Evolutionary conservation across 2,329 filamentous ascomycete genomes (phyloP).

Genomic region (Fusarium avenaceum): DNA sequence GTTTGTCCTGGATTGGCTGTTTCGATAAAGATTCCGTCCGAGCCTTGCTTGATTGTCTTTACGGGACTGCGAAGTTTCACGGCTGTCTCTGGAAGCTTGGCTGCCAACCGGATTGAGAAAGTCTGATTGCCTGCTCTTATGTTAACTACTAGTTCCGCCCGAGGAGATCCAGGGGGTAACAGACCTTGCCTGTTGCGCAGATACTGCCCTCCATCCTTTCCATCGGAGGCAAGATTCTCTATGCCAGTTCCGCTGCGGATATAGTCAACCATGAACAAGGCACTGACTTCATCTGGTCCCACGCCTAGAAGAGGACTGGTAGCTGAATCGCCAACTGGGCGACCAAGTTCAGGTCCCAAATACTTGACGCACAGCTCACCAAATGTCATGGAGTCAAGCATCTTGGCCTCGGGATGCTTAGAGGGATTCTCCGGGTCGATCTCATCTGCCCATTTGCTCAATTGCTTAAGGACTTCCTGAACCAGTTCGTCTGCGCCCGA

Average conservation of each 20-base stretch:
- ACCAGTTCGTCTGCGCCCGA: conserved; percentile 20
- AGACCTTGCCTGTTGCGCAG: conserved; percentile 45
- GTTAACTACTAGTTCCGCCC: not conserved
- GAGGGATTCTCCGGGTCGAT: conserved; percentile 23
- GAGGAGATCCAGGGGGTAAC: not conserved
- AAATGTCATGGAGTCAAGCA: conserved; percentile 28
- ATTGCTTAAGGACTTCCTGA: conserved; percentile 12
- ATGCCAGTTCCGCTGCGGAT: conserved; percentile 40
- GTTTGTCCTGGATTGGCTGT: conserved; percentile 22
- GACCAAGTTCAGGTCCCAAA: conserved; percentile 20
- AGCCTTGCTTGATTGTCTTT: conserved; percentile 31
- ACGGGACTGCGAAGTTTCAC: conserved; percentile 39
- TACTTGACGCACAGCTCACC: conserved; percentile 11
- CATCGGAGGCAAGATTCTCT: conserved; percentile 38
- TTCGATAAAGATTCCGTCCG: conserved; percentile 25
- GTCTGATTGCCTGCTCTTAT: conserved; percentile 28
- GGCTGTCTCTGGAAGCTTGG: conserved; percentile 25
- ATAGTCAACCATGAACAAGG: conserved; percentile 41
- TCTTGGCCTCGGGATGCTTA: conserved; percentile 17
- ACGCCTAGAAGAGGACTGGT: conserved; percentile 34
- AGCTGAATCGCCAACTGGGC: conserved; percentile 14
- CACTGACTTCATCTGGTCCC: conserved; percentile 39
- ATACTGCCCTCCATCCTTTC: conserved; percentile 42
- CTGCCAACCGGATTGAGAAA: conserved; percentile 30
- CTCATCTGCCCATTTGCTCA: conserved; percentile 23